Evolutionary conservation across 257 asterid species (phyloP).

Genomic region (Orobanche coerulescens): DNA sequence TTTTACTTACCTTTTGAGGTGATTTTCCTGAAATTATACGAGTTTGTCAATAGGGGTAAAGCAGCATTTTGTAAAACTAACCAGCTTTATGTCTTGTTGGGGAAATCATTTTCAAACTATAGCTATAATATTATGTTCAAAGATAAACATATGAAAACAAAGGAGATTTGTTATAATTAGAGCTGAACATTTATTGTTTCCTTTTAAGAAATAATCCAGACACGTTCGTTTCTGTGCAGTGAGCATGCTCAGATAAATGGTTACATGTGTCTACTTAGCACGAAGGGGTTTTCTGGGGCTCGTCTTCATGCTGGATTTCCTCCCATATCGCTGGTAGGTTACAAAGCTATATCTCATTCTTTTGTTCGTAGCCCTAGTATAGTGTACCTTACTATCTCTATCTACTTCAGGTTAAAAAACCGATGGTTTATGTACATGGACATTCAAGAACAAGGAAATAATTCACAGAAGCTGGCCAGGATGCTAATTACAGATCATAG

Average conservation of each 20-base stretch:
- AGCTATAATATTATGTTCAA: too few relatives aligned
- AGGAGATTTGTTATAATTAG: not conserved
- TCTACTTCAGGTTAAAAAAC: constrained; percentile 36
- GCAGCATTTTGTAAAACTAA: not conserved
- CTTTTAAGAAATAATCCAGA: not conserved
- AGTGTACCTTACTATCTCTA: not conserved
- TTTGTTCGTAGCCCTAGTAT: not conserved
- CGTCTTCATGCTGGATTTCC: constrained; percentile 40
- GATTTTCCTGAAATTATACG: too few relatives aligned
- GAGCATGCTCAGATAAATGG: constrained; percentile 46
- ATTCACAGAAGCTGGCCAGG: constrained; percentile 44
- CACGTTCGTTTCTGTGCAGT: constrained; percentile 30
- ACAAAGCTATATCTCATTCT: not conserved
- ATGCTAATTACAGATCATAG: constrained; percentile 26
- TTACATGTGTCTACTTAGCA: constrained; percentile 45
- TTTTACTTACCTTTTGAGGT: too few relatives aligned
- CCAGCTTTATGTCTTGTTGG: not conserved
- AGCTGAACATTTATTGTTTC: not conserved
- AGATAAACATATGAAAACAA: not conserved
- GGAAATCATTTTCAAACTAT: not conserved
- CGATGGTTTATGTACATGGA: constrained; percentile 52
- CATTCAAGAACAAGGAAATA: constrained; percentile 28
- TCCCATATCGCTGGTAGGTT: constrained; percentile 42
- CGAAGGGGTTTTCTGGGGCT: constrained; percentile 45
- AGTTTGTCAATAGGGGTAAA: too few relatives aligned